Evolutionary conservation across 768 basidiomycete species (phyloP), one percentile per base, ranked within the genome.

Genomic region (Strobilomyces dryophilus): DNA sequence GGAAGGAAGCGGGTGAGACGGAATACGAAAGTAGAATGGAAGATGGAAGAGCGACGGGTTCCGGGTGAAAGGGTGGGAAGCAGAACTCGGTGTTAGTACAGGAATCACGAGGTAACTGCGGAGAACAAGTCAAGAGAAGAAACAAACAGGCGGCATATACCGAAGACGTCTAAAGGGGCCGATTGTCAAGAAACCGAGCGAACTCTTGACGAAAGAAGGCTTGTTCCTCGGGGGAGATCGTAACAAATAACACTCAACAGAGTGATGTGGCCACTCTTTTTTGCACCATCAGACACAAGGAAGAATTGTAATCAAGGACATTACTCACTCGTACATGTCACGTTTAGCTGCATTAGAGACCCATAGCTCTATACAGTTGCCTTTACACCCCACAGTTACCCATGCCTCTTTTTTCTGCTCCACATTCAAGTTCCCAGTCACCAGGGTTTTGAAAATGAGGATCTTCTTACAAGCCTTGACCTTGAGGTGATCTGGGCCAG

Each of bases 281-380:
- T 45, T 11, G 42, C 31, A 24, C 36, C 53, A 24, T 36, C 35
- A 31, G 58, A 31, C 43, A 26, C n/a, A 17, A 52, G 48, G 39
- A 45, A 49, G 27, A 17, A 41, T 8, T 31, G 15, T n/a, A 37
- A 46, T 10, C 10, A 5, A 27, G 37, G 9, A 29, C 9, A 29
- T 29, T 14, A 81, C 89, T 73, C 63, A 91, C 89, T 95, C 93
- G 62, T 87, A 95, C 79, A 92, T 87, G 62, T 95, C 90, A 31
- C 87, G 73, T 57, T 85, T 78, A 3, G 83, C 74, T 52, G 82
- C 82, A 11, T 75, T 77, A 14, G 89, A 85, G 35, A 93, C 71
- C 78, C 85, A 88, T 24, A 94, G 68, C 45, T 85, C 77, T 31
- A 89, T 79, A n/a, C 72, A 70, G 6, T 79, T 75, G 15, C 73